These are phyloP conservation scores for Musa balbisiana DNA, from an alignment of 202 grass and related monocot species.

Conservation along the genomic window DNA sequence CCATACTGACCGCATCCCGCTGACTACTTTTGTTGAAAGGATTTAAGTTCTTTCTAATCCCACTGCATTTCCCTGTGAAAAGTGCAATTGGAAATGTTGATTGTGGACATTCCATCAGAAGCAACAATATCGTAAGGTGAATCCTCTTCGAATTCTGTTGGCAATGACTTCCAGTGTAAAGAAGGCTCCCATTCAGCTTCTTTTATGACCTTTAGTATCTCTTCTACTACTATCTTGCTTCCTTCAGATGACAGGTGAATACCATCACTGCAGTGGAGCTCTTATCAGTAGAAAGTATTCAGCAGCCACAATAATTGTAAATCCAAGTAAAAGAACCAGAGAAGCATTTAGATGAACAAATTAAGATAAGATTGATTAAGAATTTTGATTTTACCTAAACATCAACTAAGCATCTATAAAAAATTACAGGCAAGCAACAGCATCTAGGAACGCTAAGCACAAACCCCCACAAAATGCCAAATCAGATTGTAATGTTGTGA, in stretches of 20 bases:
- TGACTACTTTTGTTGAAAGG: too few species aligned
- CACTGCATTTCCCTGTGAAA: slow-evolving; percentile 61
- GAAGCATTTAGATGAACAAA: neutral
- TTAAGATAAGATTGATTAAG: neutral
- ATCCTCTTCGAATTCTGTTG: slow-evolving; percentile 71
- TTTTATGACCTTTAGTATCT: slow-evolving; percentile 65
- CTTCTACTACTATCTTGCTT: slow-evolving; percentile 63
- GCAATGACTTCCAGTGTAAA: slow-evolving; percentile 65
- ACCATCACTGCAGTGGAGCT: slow-evolving; percentile 39
- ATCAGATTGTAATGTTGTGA: too few species aligned
- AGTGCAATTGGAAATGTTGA: slow-evolving; percentile 63
- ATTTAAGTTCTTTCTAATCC: slow-evolving; percentile 31
- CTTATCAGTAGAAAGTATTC: neutral
- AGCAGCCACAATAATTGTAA: neutral
- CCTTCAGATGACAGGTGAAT: slow-evolving; percentile 76
- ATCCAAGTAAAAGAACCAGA: neutral
- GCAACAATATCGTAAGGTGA: slow-evolving; percentile 61
- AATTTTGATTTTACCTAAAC: too few species aligned
- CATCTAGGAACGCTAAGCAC: too few species aligned
- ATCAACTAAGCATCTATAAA: too few species aligned
- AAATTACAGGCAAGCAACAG: too few species aligned
- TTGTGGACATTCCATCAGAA: slow-evolving; percentile 46
- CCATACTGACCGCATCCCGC: neutral
- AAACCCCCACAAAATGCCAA: too few species aligned
- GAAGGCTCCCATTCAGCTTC: slow-evolving; percentile 85